phyloP scores from a whole-genome alignment of 305 asterid genomes.

The Rubia tinctorum region DNA sequence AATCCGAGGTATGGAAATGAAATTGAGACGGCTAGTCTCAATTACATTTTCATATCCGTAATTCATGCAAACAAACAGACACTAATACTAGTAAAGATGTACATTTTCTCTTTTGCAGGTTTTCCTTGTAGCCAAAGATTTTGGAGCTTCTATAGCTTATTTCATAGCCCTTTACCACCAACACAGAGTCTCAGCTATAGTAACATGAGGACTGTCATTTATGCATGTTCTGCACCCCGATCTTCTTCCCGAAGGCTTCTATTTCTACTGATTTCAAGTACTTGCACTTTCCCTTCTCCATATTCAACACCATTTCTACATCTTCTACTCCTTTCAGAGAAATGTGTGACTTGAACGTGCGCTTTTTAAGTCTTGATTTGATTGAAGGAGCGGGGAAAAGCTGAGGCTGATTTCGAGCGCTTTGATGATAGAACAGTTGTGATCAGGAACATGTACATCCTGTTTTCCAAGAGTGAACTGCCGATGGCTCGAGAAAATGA shows the following conservation, averaged over 20 bases:
- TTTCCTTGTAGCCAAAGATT: conserved; percentile 55
- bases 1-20: not conserved
- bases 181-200: conserved; percentile 46
- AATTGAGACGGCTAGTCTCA: not conserved
- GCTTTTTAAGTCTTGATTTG: not conserved
- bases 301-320: not conserved
- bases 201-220: conserved; percentile 56
- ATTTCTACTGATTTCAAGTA: conserved; percentile 44
- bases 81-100: not conserved
- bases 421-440: conserved; percentile 24
- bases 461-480: conserved; percentile 21
- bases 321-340: not conserved
- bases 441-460: conserved; percentile 19
- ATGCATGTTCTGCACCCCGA: conserved; percentile 18
- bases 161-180: conserved; percentile 39
- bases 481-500: conserved; percentile 26
- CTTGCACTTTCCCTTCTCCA: not conserved
- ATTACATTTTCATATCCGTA: not conserved
- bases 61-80: not conserved
- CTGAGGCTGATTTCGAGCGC: conserved; percentile 26
- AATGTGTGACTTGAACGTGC: too few species aligned
- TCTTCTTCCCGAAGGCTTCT: conserved; percentile 62
- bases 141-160: conserved; percentile 44
- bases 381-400: conserved; percentile 15
- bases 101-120: conserved; percentile 31